These are phyloP conservation scores for Bryum argenteum DNA, from an alignment of 225 moss, liverwort and hornwort species.

Conservation along the genomic window DNA sequence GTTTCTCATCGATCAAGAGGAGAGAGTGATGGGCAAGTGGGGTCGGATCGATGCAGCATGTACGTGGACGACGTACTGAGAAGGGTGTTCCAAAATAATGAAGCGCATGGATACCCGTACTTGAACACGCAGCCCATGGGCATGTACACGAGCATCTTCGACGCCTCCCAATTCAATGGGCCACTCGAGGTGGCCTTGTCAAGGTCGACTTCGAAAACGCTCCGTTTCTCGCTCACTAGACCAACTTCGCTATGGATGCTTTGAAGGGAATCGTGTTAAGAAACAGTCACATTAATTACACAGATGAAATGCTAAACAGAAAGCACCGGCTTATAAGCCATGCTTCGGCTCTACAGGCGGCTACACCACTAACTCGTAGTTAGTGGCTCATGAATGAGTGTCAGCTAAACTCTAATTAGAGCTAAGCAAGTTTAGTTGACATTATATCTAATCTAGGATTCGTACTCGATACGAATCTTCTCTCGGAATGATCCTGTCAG, in stretches of 20 bases:
- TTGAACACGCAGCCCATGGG: conserved; percentile 74
- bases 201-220: conserved; percentile 55
- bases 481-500: too few species aligned
- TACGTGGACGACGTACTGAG: conserved; percentile 66
- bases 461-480: too few species aligned
- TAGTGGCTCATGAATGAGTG: too few species aligned
- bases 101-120: conserved; percentile 60
- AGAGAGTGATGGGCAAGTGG: neutral
- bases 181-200: conserved; percentile 64
- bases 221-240: conserved; percentile 67
- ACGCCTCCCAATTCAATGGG: conserved; percentile 67
- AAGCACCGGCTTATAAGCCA: too few species aligned
- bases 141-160: conserved; percentile 71
- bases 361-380: too few species aligned
- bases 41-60: conserved; percentile 47
- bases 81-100: conserved; percentile 65
- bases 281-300: too few species aligned
- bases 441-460: too few species aligned
- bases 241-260: conserved; percentile 63
- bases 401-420: too few species aligned
- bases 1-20: neutral
- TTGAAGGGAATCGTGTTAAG: too few species aligned
- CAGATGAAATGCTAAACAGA: too few species aligned
- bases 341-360: too few species aligned
- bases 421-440: too few species aligned